Base-by-base conservation (phyloP, 2,329 filamentous ascomycete species). In the Colletotrichum incanum region DNA sequence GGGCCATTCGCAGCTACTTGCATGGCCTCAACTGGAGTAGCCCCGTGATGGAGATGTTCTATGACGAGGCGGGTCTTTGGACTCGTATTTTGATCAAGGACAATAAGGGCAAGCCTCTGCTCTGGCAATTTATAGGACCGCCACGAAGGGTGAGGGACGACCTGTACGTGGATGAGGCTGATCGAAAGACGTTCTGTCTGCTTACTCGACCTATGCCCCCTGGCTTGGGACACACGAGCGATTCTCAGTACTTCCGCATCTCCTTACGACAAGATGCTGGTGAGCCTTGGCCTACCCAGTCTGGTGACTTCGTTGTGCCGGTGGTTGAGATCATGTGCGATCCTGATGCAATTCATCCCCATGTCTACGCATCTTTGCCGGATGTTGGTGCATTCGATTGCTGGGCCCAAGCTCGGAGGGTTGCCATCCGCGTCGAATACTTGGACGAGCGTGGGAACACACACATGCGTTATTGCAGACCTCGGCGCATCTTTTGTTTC, bases 401-500 rank as follows among this genome's bases (percentile, higher is more conserved):
- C 39, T 61, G 39, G 58, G 2, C 23, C 11, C 58, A 61, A 12
- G 39, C 58, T 11, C 23, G 28, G 3, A 28, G 39, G 31, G 39
- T 61, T 31, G 58, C 39, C 39, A 12, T 47, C n/a, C n/a, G 58
- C 1, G 2, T 23, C 14, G 58, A 47, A 5, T 47, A 41, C 58
- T 5, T 0, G 58, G 28, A 61, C 23, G 5, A 26, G 11, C 14
- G n/a, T 6, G 26, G 43, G 1, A 18, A 61, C 9, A 16, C 5
- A 1, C 1, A 20, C 20, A 45, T 8, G 5, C 43, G 23, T 8
- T 34, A 45, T 23, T 18, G 8, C 11, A 59, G 39, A 14, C 34
- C 34, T 59, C 55, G 55, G n/a, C 55, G 39, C 31, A 14, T 39
- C 55, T 59, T 59, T 12, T 14, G n/a, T 31, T 41, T 43, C 31